Base-by-base conservation (phyloP, 2,329 filamentous ascomycete species). In the Cytospora schulzeri region DNA sequence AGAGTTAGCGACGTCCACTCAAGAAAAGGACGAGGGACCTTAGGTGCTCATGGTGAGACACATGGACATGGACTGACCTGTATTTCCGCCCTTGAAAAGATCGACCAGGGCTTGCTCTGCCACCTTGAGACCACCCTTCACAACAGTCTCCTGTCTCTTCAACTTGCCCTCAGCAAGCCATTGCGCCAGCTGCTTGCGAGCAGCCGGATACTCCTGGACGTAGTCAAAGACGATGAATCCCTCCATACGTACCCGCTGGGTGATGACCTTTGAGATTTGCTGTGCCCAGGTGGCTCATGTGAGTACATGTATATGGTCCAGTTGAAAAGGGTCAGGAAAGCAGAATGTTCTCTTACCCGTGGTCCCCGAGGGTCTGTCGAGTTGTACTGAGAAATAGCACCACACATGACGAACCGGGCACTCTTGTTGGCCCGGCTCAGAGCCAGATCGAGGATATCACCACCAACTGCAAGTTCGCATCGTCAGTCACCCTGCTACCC, bases 141-240 rank as follows among this genome's bases (percentile, higher is more conserved):
- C 76, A 64, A 93, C 84, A 2, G 88, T 88, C 76, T 92, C 89
- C 73, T 88, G 87, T 63, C 87, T 79, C 82, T 91, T 87, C 67
- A 93, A 76, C 77, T 88, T 91, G 61, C 91, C 91, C 73, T 91
- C 86, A 1, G 79, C 78, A 19, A 92, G 73, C 90, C 90, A 93
- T 68, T 84, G 76, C 1, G 82, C 82, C 11, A 93, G 78, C 69
- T 92, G 81, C 72, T 83, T 78, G 68, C 83, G 76, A 0, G 88
- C 91, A 51, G 77, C 73, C 0, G 80, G 72, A 72, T 84, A 90
- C 71, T 88, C 80, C 60, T 83, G 78, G 6, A 74, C 76, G 71
- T 83, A 91, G 74, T 93, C 91, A 62, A 91, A 85, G 56, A 92
- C 84, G 67, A 93, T 88, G 76, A 93, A 93, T 0, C 89, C 89